These are phyloP conservation scores for Podila epicladia DNA, from an alignment of 192 early-diverging fungal genomes.

Conservation along the genomic window DNA sequence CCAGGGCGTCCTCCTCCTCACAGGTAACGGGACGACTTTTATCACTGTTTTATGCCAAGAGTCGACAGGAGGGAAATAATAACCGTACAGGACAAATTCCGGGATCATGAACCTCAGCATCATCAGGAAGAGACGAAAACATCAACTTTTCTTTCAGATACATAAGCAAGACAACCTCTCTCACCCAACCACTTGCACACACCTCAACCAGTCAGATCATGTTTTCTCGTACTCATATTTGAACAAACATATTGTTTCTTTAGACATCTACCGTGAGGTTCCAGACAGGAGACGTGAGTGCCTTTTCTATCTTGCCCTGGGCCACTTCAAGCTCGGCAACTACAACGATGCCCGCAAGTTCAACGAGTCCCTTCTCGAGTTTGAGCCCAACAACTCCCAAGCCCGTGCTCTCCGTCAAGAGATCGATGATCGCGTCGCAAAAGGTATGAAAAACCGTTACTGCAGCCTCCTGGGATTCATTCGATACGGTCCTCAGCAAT, in stretches of 20 bases:
- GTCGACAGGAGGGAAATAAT: constrained; percentile 3
- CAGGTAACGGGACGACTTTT: constrained; percentile 57
- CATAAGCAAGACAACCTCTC: too few species aligned
- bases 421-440: constrained; percentile 86
- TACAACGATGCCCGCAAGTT: constrained; percentile 84
- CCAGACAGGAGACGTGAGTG: constrained; percentile 91
- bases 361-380: constrained; percentile 82
- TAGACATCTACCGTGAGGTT: constrained; percentile 89
- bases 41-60: constrained; percentile 13
- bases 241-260: not conserved
- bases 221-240: too few species aligned
- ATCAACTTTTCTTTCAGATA: too few species aligned
- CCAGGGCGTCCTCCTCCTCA: constrained; percentile 78
- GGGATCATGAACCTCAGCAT: not conserved
- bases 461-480: not conserved
- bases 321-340: constrained; percentile 90
- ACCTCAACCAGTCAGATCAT: not conserved
- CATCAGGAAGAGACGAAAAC: too few species aligned
- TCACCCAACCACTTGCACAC: not conserved
- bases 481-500: not conserved
- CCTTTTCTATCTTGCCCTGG: constrained; percentile 93
- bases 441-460: constrained; percentile 51
- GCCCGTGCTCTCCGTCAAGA: constrained; percentile 72
- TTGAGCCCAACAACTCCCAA: constrained; percentile 89
- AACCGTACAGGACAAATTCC: not conserved